phyloP scores from a whole-genome alignment of 2,329 filamentous ascomycete genomes.

The Dactylonectria estremocensis region DNA sequence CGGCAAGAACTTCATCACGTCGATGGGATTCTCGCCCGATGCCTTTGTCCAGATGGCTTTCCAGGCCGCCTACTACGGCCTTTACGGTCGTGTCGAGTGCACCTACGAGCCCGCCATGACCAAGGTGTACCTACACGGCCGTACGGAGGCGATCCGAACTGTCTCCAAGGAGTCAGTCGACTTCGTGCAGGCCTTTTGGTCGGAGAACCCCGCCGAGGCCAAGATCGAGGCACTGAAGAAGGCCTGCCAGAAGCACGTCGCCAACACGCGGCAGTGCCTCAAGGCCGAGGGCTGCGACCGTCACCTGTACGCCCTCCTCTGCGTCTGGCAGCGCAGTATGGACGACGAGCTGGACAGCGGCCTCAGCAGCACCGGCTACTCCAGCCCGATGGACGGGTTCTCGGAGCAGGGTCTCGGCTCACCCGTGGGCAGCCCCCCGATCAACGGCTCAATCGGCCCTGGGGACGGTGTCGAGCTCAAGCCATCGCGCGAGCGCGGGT shows the following conservation, averaged over 20 bases:
- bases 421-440: constrained; percentile 69
- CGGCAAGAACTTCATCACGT: constrained; percentile 98
- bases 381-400: constrained; percentile 69
- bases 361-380: constrained; percentile 73
- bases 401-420: constrained; percentile 63
- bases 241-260: constrained; percentile 87
- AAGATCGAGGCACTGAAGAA: constrained; percentile 90
- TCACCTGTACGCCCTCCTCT: constrained; percentile 94
- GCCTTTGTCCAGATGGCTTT: constrained; percentile 99
- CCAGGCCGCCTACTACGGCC: constrained; percentile 96
- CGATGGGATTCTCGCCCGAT: constrained; percentile 96
- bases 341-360: constrained; percentile 75
- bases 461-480: constrained; percentile 52
- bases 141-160: constrained; percentile 92
- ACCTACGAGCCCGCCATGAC: constrained; percentile 99
- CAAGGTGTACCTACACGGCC: constrained; percentile 91
- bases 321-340: constrained; percentile 91
- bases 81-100: constrained; percentile 94
- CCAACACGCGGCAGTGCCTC: constrained; percentile 85
- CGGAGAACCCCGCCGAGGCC: constrained; percentile 83
- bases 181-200: constrained; percentile 96
- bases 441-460: constrained; percentile 63
- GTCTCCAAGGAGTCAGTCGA: constrained; percentile 88
- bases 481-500: constrained; percentile 63
- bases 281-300: constrained; percentile 93